Base-by-base conservation (phyloP, 2,329 filamentous ascomycete genomes). In the Apiospora phragmitis region DNA sequence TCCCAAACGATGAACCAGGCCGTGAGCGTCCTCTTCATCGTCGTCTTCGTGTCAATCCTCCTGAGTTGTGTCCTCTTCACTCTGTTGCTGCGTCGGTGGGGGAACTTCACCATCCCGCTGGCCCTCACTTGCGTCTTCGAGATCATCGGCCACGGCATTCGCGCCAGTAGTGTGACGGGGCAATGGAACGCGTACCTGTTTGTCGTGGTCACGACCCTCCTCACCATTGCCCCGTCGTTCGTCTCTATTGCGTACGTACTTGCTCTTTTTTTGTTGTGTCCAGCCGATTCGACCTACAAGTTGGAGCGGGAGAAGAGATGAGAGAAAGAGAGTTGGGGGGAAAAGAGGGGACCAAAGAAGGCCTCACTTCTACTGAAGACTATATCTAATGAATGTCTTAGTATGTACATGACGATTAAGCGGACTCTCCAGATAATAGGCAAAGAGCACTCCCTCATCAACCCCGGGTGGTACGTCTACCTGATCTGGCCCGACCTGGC, bases 201-300 rank as follows among this genome's bases (percentile, higher is more conserved):
- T 43, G 73, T 75, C 12, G 71, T 73, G 26, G 74, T 74, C 47
- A 77, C 72, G 41, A 59, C 74, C 1, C 74, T 76, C 16, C 71
- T 79, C 35, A 76, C 76, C 14, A 69, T 79, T 14, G 77, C 79
- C 1, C 77, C 79, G 1, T 74, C 75, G 0, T 78, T 78, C 35
- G 55, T 80, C 41, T 77, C 78, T 4, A 72, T 73, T 70, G 75
- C 73, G 78, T 79, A 68, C 59, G 71, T 73, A 24, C 18, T 21
- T 16, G 11, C 21, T 18, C 66, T 43, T 16, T 1, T n/a, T 16
- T 1, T 29, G 26, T 21, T 1, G 43, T 47, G n/a, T 35, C 8
- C 9, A 1, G 29, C 29, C 14, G 4, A 59, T 11, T 21, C 26
- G 12, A 55, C 3, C 51, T 32, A 29, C 29, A 35, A 51, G n/a